Percentiles rank a stretch among this genome's conserved stretches.
Conservation (phyloP, 352 stramenopile genomes). For the Paralagenidium karlingii region DNA sequence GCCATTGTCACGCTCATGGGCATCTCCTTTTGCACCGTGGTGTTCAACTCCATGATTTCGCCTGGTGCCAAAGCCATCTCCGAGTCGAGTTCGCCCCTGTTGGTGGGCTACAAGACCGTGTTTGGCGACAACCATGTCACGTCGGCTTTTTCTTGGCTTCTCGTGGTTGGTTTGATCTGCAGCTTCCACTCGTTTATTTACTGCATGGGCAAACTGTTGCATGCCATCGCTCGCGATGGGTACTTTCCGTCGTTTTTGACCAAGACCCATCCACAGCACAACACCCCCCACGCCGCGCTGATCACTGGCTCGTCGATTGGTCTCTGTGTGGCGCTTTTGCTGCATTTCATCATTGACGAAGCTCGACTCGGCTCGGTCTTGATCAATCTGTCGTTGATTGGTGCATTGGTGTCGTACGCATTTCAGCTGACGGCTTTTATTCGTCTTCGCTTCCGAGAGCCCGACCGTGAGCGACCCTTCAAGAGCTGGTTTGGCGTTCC, state of each 20-base stretch:
- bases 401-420: slow-evolving; percentile 45
- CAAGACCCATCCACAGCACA: slow-evolving; percentile 19
- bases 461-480: slow-evolving; percentile 30
- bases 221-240: slow-evolving; percentile 49
- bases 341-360: slow-evolving; percentile 53
- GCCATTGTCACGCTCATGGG: slow-evolving; percentile 36
- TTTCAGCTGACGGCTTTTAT: slow-evolving; percentile 51
- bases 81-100: slow-evolving; percentile 26
- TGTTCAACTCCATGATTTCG: slow-evolving; percentile 58
- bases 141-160: slow-evolving; percentile 51
- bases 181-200: slow-evolving; percentile 75
- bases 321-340: slow-evolving; percentile 25
- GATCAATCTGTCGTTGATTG: slow-evolving; percentile 59
- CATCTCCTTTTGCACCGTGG: slow-evolving; percentile 39
- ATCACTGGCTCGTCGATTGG: slow-evolving; percentile 29
- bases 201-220: slow-evolving; percentile 56
- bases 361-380: slow-evolving; percentile 39
- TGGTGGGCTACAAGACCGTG: slow-evolving; percentile 48
- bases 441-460: slow-evolving; percentile 30
- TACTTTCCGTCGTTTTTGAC: slow-evolving; percentile 40
- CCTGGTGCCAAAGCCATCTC: slow-evolving; percentile 28
- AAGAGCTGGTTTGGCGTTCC: slow-evolving; percentile 36
- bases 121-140: slow-evolving; percentile 57
- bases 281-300: slow-evolving; percentile 38
- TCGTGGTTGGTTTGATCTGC: slow-evolving; percentile 43